Base-by-base conservation (phyloP, 441 rosid species). In the Erodium trifolium region DNA sequence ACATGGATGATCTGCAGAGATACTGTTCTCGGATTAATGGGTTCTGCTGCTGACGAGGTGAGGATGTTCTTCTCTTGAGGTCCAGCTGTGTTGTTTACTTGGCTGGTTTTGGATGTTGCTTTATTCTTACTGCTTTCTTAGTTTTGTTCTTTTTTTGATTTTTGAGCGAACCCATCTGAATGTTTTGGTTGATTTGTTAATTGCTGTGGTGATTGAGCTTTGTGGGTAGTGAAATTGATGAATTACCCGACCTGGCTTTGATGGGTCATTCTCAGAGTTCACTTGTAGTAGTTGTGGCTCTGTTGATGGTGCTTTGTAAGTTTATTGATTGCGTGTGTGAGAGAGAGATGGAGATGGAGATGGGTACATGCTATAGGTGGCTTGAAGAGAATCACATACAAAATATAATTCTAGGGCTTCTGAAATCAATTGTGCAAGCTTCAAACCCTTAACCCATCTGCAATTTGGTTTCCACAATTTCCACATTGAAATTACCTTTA, bases 11-110 rank as follows among this genome's bases (percentile, higher is more conserved):
- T 55, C 27, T 55, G 23, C 62, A 55, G 11, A 55, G 23, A 17
- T 18, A 17, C 23, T 16, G 10, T 2, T 17, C 27, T 55, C 17
- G 19, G 23, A 17, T 55, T 55, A 4, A 5, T 55, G 62, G 62
- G 62, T 55, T 55, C 17, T 55, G 62, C 27, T 55, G 10, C 62
- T 55, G 62, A 55, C 62, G 17, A 55, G 62, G 62, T 55, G 14
- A 16, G 62, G 19, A 55, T 55, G 27, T 17, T 55, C 34, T 31
- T 31, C 34, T 31, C 34, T 31, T 2, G 34, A 31, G 34, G 34
- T 31, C 3, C 34, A 31, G 62, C 2, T 55, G 62, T 55, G 16
- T 17, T 55, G 62, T 55, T 16, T 55, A 14, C 7, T 37, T 37
- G 41, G 41, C 41, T 37, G 41, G 5, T 37, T 37, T 37, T 37